These are phyloP conservation scores for Talaromyces piceae DNA, from an alignment of 2,329 filamentous ascomycete species.

Conservation along the genomic window DNA sequence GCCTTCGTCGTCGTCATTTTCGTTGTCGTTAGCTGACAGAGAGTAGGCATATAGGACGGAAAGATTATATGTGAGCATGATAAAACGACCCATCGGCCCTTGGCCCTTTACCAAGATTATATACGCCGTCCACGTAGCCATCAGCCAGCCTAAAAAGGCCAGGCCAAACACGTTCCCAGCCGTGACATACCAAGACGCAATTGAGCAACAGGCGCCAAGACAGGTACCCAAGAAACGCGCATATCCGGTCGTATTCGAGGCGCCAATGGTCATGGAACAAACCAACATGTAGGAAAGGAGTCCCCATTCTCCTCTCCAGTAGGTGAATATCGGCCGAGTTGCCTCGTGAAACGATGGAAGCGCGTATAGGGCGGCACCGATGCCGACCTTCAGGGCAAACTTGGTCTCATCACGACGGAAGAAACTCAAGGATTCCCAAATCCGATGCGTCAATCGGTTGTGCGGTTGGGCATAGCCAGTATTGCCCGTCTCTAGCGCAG, in stretches of 20 bases:
- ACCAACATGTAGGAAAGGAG: slow-evolving; percentile 96
- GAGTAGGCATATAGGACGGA: slow-evolving; percentile 92
- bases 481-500: slow-evolving; percentile 6
- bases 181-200: slow-evolving; percentile 70
- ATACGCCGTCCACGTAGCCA: slow-evolving; percentile 79
- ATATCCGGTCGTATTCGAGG: slow-evolving; percentile 85
- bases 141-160: slow-evolving; percentile 72
- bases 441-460: slow-evolving; percentile 36
- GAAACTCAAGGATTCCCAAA: slow-evolving; percentile 50
- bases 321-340: slow-evolving; percentile 71
- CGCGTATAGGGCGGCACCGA: slow-evolving; percentile 82
- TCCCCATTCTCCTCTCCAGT: slow-evolving; percentile 95
- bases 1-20: slow-evolving; percentile 79
- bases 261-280: slow-evolving; percentile 93
- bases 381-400: slow-evolving; percentile 88
- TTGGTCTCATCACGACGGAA: slow-evolving; percentile 59
- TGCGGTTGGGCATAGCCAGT: slow-evolving; percentile 13
- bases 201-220: slow-evolving; percentile 67
- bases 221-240: slow-evolving; percentile 81
- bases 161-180: slow-evolving; percentile 66
- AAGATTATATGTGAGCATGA: slow-evolving; percentile 92
- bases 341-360: slow-evolving; percentile 76
- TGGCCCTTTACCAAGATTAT: slow-evolving; percentile 78
- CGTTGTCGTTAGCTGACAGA: slow-evolving; percentile 68
- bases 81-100: slow-evolving; percentile 86